Evolutionary conservation across 2,329 filamentous ascomycete genomes (phyloP), one percentile per base, ranked within the genome.

Genomic region (Talaromyces sp.): DNA sequence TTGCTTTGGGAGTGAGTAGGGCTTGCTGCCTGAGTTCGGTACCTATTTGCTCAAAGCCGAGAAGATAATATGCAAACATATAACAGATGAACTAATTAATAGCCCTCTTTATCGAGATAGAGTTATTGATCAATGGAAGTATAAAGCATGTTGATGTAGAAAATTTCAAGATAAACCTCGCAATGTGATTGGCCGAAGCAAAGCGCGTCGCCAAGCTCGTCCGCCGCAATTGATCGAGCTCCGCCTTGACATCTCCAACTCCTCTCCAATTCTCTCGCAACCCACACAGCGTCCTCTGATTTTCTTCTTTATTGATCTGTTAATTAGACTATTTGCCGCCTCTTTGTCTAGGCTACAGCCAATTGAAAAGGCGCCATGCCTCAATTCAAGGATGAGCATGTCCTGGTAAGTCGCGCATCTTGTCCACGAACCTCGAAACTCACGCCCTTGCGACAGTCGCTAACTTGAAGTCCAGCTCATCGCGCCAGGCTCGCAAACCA

Each of bases 401-500:
- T 83, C 64, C 71, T 84, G 70, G 82, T 84, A 77, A 67, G 78
- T 71, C 38, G 22, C 27, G 15, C 15, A 38, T 65, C 27, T 8
- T n/a, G n/a, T 25, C 8, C 34, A 36, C 27, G n/a, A 34, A 56
- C 27, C 51, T 34, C 29, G 1, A 22, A 7, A 34, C 31, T 17
- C 11, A n/a, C 19, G 8, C 36, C 36, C 25, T 58, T 38, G 19
- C 36, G 36, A 40, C 31, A 43, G 22, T 43, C 54, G 56, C 36
- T 59, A 29, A 53, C 4, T 53, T 25, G 53, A 11, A 29, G n/a
- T 64, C n/a, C 64, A 83, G 81, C 77, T 83, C 70, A 83, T 85
- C 75, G 81, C 81, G 72, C 84, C 84, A 61, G 93, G 93, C 75
- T 97, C 93, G 77, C 89, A 91, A 79, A 94, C 89, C 69, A 97